Conservation (phyloP, 2,329 filamentous ascomycete species). For the Myriosclerotinia curreyana region DNA sequence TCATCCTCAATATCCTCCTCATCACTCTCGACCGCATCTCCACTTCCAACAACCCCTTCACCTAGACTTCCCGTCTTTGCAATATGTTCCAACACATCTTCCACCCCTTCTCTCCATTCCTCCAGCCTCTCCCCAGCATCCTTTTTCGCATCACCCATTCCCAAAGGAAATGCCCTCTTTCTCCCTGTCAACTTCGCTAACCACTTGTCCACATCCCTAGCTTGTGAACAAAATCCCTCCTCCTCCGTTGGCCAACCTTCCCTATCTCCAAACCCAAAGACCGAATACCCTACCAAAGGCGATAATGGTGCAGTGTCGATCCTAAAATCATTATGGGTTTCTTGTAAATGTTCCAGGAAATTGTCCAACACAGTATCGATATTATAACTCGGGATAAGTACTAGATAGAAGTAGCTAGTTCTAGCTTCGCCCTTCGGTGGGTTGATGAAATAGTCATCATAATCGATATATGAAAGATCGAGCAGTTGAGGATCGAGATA, state of each 20-base stretch:
- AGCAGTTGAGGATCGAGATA: constrained; percentile 61
- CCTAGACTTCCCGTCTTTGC: constrained; percentile 58
- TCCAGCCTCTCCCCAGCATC: constrained; percentile 63
- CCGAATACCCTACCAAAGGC: constrained; percentile 76
- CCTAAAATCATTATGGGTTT: constrained; percentile 95
- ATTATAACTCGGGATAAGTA: constrained; percentile 88
- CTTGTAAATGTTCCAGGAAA: constrained; percentile 80
- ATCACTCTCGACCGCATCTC: constrained; percentile 80
- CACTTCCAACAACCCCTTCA: constrained; percentile 72
- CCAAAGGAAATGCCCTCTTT: constrained; percentile 84
- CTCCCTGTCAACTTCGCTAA: constrained; percentile 89
- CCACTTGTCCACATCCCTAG: constrained; percentile 88
- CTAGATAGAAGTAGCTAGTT: constrained; percentile 71
- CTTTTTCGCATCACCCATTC: constrained; percentile 80
- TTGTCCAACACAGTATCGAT: constrained; percentile 89
- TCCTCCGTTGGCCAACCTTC: constrained; percentile 90
- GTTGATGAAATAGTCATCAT: constrained; percentile 87
- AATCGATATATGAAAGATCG: constrained; percentile 82
- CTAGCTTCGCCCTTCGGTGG: constrained; percentile 59
- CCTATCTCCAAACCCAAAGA: constrained; percentile 89
- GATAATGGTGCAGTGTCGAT: constrained; percentile 86
- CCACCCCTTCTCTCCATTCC: constrained; percentile 76
- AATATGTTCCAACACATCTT: constrained; percentile 65
- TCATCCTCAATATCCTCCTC: constrained; percentile 64
- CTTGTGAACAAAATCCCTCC: constrained; percentile 91